Percentiles rank a stretch among this genome's conserved stretches.
phyloP scores from a whole-genome alignment of 2,329 filamentous ascomycete genomes.

The Trichophyton mentagrophytes region DNA sequence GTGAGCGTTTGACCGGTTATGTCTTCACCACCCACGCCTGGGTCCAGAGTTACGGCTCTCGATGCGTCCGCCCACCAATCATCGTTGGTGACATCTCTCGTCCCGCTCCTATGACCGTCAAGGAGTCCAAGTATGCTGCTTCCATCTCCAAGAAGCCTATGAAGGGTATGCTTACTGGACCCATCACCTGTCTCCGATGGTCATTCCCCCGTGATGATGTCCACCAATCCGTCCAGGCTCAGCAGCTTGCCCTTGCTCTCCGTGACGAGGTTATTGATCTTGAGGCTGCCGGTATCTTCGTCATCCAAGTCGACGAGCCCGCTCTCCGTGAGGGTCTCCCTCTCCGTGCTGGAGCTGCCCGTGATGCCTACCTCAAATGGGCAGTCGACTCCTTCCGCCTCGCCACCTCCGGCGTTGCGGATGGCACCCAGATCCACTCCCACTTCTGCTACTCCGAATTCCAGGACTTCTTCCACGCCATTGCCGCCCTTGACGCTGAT shows the following conservation, averaged over 20 bases:
- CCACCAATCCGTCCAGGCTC: conserved; percentile 96
- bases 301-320: conserved; percentile 99
- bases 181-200: conserved; percentile 97
- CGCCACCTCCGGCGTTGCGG: conserved; percentile 79
- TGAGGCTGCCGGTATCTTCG: conserved; percentile 87
- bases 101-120: conserved; percentile 95
- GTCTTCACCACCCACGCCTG: conserved; percentile 98
- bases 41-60: conserved; percentile 97
- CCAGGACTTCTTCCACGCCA: conserved; percentile 99
- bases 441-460: conserved; percentile 99
- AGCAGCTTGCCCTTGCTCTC: conserved; percentile 95
- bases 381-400: conserved; percentile 97
- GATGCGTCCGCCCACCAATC: conserved; percentile 95
- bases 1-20: conserved; percentile 91
- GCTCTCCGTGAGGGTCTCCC: conserved; percentile 98
- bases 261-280: conserved; percentile 98
- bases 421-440: conserved; percentile 98
- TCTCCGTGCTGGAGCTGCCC: conserved; percentile 84
- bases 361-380: conserved; percentile 93
- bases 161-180: conserved; percentile 99
- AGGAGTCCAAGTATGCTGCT: conserved; percentile 98
- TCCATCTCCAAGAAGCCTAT: conserved; percentile 96
- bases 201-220: conserved; percentile 99
- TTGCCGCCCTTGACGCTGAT: conserved; percentile 92
- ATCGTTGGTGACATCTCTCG: conserved; percentile 98